Evolutionary conservation across 148 eudicot species (phyloP).

Genomic region (Dysphania ambrosioides): DNA sequence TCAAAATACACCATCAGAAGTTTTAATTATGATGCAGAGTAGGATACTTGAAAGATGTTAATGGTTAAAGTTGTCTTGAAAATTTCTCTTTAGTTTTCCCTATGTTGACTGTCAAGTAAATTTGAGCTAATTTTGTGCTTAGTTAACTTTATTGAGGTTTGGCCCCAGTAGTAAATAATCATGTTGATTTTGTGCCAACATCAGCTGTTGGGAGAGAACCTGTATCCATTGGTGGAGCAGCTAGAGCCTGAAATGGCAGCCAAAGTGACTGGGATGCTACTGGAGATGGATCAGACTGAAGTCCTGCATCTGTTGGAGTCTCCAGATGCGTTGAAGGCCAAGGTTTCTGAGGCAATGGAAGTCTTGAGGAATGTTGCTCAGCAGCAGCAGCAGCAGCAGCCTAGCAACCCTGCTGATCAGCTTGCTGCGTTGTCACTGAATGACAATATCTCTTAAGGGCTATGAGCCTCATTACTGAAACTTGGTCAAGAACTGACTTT

Average conservation of each 20-base stretch:
- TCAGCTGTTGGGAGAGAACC: conserved; percentile 73
- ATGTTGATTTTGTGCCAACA: background rate
- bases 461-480: background rate
- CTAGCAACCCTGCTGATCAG: conserved; percentile 49
- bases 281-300: conserved; percentile 83
- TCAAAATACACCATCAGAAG: no score
- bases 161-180: no score
- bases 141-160: no score
- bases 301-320: conserved; percentile 68
- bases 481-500: background rate
- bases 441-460: conserved; percentile 38
- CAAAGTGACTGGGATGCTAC: conserved; percentile 81
- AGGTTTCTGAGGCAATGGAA: conserved; percentile 79
- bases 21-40: no score
- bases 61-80: no score
- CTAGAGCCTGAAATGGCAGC: conserved; percentile 66
- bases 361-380: conserved; percentile 61
- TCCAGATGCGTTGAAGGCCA: conserved; percentile 62
- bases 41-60: no score
- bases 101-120: no score
- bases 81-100: no score
- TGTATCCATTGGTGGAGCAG: conserved; percentile 75
- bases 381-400: conserved; percentile 49
- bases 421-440: conserved; percentile 53
- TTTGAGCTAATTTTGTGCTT: no score